Evolutionary conservation across 306 rosid genomes (phyloP).

Genomic region (Abrus pulchellus): DNA sequence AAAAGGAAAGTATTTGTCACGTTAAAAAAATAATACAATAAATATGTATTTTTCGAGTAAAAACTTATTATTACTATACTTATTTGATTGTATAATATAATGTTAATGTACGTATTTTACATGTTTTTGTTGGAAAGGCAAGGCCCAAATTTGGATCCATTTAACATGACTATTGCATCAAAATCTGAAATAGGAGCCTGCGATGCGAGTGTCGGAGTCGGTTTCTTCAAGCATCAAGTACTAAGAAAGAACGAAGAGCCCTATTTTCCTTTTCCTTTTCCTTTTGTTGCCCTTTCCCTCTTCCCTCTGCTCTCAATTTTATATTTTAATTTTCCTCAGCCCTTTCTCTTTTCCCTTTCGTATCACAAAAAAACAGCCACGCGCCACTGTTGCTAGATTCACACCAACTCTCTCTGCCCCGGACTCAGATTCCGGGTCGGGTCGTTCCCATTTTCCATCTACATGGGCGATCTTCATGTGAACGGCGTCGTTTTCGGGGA

Average conservation of each 20-base stretch:
- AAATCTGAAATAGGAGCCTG: constrained; percentile 30
- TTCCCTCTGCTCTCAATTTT: not conserved
- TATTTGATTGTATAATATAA: no score
- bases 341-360: not conserved
- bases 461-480: constrained; percentile 64
- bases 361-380: constrained; percentile 43
- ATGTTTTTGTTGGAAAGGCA: no score
- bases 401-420: constrained; percentile 25
- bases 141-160: constrained; percentile 27
- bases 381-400: constrained; percentile 42
- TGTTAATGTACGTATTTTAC: no score
- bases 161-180: not conserved
- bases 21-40: no score
- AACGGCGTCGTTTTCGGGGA: constrained; percentile 56
- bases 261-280: not conserved
- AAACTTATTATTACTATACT: no score
- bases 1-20: no score
- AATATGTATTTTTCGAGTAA: no score
- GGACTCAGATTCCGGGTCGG: constrained; percentile 47
- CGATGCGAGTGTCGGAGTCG: constrained; percentile 34
- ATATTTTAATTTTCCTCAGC: not conserved
- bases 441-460: constrained; percentile 11
- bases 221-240: constrained; percentile 13
- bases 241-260: constrained; percentile 5
- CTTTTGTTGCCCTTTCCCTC: not conserved